phyloP scores from a whole-genome alignment of 176 grass and related monocot genomes.

The Zizania latifolia region DNA sequence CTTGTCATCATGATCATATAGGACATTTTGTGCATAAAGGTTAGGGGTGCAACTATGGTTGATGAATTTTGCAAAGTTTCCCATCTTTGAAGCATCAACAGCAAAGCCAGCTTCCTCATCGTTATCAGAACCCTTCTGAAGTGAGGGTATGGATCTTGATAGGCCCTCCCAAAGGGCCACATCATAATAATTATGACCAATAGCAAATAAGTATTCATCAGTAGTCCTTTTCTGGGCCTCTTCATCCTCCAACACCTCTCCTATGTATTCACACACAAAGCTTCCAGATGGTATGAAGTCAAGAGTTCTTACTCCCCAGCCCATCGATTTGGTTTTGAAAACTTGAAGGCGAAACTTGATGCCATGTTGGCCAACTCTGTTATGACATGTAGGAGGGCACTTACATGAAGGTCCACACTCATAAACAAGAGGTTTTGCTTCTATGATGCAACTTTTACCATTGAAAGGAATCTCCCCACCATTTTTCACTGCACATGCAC shows the following conservation, averaged over 20 bases:
- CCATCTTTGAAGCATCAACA: slow-evolving; percentile 59
- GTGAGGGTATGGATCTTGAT: slow-evolving; percentile 61
- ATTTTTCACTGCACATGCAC: slow-evolving; percentile 72
- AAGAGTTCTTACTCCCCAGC: slow-evolving; percentile 75
- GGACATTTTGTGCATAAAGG: slow-evolving; percentile 69
- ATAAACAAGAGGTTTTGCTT: slow-evolving; percentile 74
- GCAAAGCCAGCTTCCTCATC: slow-evolving; percentile 41
- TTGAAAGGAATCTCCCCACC: slow-evolving; percentile 73
- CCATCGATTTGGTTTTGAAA: slow-evolving; percentile 78
- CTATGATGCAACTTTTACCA: slow-evolving; percentile 41
- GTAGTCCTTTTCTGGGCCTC: slow-evolving; percentile 63
- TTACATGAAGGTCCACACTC: slow-evolving; percentile 88
- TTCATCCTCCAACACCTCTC: slow-evolving; percentile 60
- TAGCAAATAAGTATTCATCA: slow-evolving; percentile 74
- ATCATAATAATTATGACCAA: slow-evolving; percentile 74
- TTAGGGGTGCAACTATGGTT: slow-evolving; percentile 80
- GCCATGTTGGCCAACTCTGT: slow-evolving; percentile 75
- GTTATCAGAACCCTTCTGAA: slow-evolving; percentile 39
- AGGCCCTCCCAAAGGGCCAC: slow-evolving; percentile 68
- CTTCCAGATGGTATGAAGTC: slow-evolving; percentile 69
- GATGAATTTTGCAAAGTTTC: slow-evolving; percentile 70
- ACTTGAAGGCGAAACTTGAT: slow-evolving; percentile 68
- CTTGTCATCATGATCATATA: slow-evolving; percentile 72
- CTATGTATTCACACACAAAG: slow-evolving; percentile 86
- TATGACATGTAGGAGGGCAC: slow-evolving; percentile 67